These are phyloP conservation scores for Zea luxurians DNA, from an alignment of 176 grass and related monocot species.

Conservation along the genomic window DNA sequence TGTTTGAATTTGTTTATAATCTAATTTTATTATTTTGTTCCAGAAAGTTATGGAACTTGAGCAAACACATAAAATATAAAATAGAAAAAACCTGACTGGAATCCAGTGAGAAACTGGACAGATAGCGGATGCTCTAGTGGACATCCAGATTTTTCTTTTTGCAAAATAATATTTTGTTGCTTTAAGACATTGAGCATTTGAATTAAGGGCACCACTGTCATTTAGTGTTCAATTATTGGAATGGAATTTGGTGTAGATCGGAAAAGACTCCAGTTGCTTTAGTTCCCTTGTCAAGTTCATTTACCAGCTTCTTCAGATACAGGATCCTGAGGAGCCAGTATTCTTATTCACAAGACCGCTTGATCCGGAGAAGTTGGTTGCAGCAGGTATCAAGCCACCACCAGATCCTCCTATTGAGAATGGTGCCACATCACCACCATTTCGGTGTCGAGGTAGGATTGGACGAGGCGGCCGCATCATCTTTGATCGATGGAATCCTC, in stretches of 20 bases:
- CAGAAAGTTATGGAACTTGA: background rate
- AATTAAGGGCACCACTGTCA: background rate
- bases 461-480: constrained; percentile 94
- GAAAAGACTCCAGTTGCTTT: background rate
- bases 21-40: background rate
- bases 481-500: constrained; percentile 86
- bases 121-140: background rate
- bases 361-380: constrained; percentile 66
- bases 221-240: background rate
- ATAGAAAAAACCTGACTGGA: background rate
- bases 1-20: constrained; percentile 23
- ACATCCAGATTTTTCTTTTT: background rate
- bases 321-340: constrained; percentile 85
- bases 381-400: constrained; percentile 64
- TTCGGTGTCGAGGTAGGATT: constrained; percentile 69
- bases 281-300: constrained; percentile 23
- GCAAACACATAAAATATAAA: background rate
- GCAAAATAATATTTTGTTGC: constrained; percentile 16
- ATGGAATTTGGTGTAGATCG: background rate
- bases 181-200: constrained; percentile 13
- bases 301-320: constrained; percentile 35
- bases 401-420: constrained; percentile 59
- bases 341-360: constrained; percentile 81
- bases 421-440: constrained; percentile 49
- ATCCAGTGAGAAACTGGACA: constrained; percentile 11